Percentiles rank a stretch among this genome's conserved stretches.
Evolutionary conservation across 2,329 filamentous ascomycete genomes (phyloP).

Genomic region (Pyrenophora tritici-repentis): DNA sequence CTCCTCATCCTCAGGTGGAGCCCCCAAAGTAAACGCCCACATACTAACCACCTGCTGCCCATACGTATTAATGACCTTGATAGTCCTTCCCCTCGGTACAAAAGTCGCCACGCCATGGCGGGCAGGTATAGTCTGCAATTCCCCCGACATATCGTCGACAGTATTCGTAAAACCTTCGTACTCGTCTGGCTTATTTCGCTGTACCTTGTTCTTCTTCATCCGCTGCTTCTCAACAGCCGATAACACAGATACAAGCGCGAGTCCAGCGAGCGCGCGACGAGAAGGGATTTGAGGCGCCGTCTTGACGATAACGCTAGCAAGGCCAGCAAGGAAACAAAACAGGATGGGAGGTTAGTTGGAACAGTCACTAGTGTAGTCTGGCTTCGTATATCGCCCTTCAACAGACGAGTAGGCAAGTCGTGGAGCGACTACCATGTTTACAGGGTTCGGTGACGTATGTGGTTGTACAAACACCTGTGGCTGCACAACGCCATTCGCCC

Average conservation of each 20-base stretch:
- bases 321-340: conserved; percentile 6
- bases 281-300: conserved; percentile 39
- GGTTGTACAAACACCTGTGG: conserved; percentile 8
- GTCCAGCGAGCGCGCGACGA: conserved; percentile 43
- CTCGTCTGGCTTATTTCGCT: conserved; percentile 6
- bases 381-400: conserved; percentile 6
- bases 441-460: conserved; percentile 23
- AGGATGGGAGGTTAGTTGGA: not conserved
- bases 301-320: conserved; percentile 18
- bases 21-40: conserved; percentile 55
- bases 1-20: conserved; percentile 49
- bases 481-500: conserved; percentile 13
- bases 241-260: conserved; percentile 42
- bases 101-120: conserved; percentile 57
- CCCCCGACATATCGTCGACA: conserved; percentile 45
- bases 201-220: conserved; percentile 23
- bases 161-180: conserved; percentile 10
- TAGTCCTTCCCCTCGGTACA: conserved; percentile 54
- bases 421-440: conserved; percentile 12
- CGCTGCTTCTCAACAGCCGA: conserved; percentile 43
- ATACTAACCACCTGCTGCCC: conserved; percentile 57
- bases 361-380: conserved; percentile 2
- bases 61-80: conserved; percentile 58
- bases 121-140: conserved; percentile 54
- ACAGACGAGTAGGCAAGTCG: conserved; percentile 11